Conservation (phyloP, 768 basidiomycete species). For the Lepiota brunneoincarnata region DNA sequence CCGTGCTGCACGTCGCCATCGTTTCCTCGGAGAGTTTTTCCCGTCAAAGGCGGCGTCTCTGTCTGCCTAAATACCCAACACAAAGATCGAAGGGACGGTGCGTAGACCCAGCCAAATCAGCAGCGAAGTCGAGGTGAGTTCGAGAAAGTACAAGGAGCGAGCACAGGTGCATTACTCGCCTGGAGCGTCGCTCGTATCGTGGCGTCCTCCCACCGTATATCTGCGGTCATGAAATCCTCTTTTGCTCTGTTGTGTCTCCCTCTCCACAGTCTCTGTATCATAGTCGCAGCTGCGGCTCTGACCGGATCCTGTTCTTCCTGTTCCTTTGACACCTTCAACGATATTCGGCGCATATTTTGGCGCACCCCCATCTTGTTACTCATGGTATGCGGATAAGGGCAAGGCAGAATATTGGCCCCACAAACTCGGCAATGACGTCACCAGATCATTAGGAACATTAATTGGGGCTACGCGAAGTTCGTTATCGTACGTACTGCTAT, state of each 20-base stretch:
- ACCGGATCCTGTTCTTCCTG: slow-evolving; percentile 18
- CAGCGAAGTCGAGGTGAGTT: background rate
- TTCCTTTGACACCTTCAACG: slow-evolving; percentile 1
- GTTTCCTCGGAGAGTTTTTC: slow-evolving; percentile 39
- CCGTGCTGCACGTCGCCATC: slow-evolving; percentile 48
- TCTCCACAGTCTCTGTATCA: slow-evolving; percentile 41
- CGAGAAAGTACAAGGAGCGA: background rate
- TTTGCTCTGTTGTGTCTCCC: slow-evolving; percentile 23
- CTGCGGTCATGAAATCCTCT: slow-evolving; percentile 25
- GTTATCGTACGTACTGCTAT: slow-evolving; percentile 9
- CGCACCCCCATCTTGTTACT: background rate
- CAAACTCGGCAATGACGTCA: background rate
- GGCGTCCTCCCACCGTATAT: slow-evolving; percentile 38
- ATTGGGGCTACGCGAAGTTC: slow-evolving; percentile 7
- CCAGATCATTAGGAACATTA: slow-evolving; percentile 4
- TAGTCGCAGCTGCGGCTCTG: slow-evolving; percentile 27
- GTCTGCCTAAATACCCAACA: slow-evolving; percentile 27
- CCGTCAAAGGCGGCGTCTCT: slow-evolving; percentile 41
- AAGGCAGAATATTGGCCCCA: slow-evolving; percentile 1
- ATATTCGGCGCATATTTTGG: slow-evolving; percentile 7
- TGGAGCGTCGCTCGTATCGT: slow-evolving; percentile 31
- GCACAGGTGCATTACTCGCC: slow-evolving; percentile 22
- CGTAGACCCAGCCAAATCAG: too few relatives aligned
- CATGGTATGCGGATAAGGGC: background rate
- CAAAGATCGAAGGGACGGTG: background rate